phyloP scores from a whole-genome alignment of 768 basidiomycete genomes.

The Suillus discolor region DNA sequence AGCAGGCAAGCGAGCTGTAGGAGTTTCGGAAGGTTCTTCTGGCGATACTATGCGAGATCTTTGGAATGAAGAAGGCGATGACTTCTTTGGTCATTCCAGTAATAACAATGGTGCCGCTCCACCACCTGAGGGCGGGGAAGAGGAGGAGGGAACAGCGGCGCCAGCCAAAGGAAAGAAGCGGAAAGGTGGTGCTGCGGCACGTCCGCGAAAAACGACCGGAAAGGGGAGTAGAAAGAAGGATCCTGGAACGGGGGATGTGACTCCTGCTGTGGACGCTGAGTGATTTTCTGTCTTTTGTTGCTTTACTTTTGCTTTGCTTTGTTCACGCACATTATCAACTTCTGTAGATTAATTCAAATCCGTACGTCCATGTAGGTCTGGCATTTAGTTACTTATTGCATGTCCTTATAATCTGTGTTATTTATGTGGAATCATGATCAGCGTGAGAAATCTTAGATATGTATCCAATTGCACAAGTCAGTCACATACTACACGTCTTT shows the following conservation, averaged over 20 bases:
- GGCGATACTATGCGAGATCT: conserved; percentile 56
- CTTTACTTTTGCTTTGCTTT: conserved; percentile 15
- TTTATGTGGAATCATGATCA: conserved; percentile 3
- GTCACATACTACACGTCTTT: neutral
- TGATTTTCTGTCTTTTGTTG: conserved; percentile 19
- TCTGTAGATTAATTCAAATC: conserved; percentile 34
- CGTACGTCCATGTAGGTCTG: conserved; percentile 30
- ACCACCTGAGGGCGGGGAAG: conserved; percentile 28
- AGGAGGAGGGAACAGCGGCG: conserved; percentile 30
- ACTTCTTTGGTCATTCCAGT: conserved; percentile 73
- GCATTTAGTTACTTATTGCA: conserved; percentile 21
- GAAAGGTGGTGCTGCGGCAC: conserved; percentile 27
- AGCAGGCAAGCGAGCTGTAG: conserved; percentile 37
- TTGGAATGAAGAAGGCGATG: conserved; percentile 87
- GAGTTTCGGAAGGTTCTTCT: conserved; percentile 34
- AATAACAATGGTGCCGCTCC: conserved; percentile 20
- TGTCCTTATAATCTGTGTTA: conserved; percentile 28
- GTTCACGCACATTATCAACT: conserved; percentile 17
- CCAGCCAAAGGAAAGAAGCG: conserved; percentile 36
- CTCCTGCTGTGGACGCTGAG: conserved; percentile 29
- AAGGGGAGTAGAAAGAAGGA: conserved; percentile 36
- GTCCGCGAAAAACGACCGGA: conserved; percentile 35
- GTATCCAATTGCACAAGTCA: conserved; percentile 1
- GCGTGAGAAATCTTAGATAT: conserved; percentile 3
- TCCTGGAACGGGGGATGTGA: conserved; percentile 22